Conservation (phyloP, 1,284 basidiomycete species). For the Neotropicomus parvogracilis region DNA sequence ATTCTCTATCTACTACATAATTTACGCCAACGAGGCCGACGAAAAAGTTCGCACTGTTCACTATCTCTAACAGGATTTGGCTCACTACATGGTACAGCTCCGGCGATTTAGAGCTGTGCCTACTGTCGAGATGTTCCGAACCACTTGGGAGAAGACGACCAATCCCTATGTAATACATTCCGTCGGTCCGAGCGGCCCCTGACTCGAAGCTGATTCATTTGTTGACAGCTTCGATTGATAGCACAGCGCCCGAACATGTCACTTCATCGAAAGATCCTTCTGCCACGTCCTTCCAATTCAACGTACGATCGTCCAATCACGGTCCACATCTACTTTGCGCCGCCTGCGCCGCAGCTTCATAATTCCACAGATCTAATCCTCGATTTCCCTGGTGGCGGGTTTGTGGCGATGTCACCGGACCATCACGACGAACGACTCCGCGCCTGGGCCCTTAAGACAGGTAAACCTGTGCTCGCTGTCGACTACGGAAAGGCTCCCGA, state of each 20-base stretch:
- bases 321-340: slow-evolving; percentile 81
- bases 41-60: slow-evolving; percentile 65
- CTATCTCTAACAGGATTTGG: neutral
- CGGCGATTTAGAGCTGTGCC: slow-evolving; percentile 88
- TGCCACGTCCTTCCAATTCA: slow-evolving; percentile 78
- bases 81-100: slow-evolving; percentile 51
- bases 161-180: slow-evolving; percentile 74
- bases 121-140: slow-evolving; percentile 92
- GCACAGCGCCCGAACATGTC: slow-evolving; percentile 58
- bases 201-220: slow-evolving; percentile 8
- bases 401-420: slow-evolving; percentile 91
- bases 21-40: slow-evolving; percentile 91
- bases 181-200: slow-evolving; percentile 26
- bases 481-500: slow-evolving; percentile 97
- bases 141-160: slow-evolving; percentile 94
- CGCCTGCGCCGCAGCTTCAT: slow-evolving; percentile 63
- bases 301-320: slow-evolving; percentile 79
- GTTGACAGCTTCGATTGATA: slow-evolving; percentile 63
- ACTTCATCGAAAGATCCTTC: slow-evolving; percentile 73
- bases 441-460: slow-evolving; percentile 78
- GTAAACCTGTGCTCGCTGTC: slow-evolving; percentile 80
- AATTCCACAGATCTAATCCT: slow-evolving; percentile 78
- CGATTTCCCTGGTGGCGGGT: slow-evolving; percentile 94
- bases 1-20: slow-evolving; percentile 89
- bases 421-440: slow-evolving; percentile 95